Evolutionary conservation across 202 grass and related monocot species (phyloP).

Genomic region (Eragrostis tef): DNA sequence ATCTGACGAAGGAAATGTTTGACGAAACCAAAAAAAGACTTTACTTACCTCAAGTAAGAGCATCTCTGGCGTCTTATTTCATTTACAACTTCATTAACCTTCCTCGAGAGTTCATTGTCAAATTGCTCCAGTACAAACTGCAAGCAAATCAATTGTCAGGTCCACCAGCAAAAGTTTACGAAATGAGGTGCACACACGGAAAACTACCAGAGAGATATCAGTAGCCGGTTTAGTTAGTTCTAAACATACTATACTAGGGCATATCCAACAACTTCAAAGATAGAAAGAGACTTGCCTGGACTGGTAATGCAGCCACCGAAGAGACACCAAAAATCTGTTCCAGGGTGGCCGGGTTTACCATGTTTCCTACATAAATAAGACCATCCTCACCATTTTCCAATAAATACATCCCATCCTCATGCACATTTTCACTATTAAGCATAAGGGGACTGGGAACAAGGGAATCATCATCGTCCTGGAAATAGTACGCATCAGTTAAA

Average conservation of each 20-base stretch:
- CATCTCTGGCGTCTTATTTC: conserved; percentile 87
- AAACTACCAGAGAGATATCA: neutral
- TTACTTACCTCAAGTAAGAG: conserved; percentile 71
- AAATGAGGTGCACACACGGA: neutral
- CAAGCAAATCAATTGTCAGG: conserved; percentile 30
- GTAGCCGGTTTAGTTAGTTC: neutral
- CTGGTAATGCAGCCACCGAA: conserved; percentile 67
- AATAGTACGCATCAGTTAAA: conserved; percentile 25
- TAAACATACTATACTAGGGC: neutral
- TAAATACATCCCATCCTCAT: conserved; percentile 79
- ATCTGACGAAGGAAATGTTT: neutral
- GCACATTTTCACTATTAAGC: conserved; percentile 77
- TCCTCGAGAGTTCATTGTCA: conserved; percentile 76
- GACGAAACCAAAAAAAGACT: conserved; percentile 26
- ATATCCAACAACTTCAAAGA: neutral
- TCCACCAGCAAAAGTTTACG: neutral
- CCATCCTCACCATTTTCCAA: conserved; percentile 90
- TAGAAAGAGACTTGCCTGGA: conserved; percentile 54
- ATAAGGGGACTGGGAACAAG: conserved; percentile 61
- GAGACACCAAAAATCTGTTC: conserved; percentile 73
- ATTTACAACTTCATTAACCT: conserved; percentile 78
- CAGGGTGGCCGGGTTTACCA: conserved; percentile 57
- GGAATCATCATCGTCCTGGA: conserved; percentile 69
- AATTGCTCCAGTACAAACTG: conserved; percentile 79
- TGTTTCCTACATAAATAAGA: conserved; percentile 78